phyloP scores from a whole-genome alignment of 495 filamentous ascomycete genomes.

The Penicillium egyptiacum region DNA sequence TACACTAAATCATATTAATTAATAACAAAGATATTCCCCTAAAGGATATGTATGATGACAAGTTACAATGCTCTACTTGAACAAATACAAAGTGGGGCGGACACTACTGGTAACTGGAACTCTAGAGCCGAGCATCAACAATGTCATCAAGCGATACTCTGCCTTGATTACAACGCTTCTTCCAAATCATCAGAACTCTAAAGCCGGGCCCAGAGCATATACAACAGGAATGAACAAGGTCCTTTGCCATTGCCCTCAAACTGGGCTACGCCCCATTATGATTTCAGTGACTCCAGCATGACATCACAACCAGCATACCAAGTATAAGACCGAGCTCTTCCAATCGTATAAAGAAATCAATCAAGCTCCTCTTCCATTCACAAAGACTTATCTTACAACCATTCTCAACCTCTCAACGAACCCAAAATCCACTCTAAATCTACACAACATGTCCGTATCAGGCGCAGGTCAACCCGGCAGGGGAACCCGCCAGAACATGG shows the following conservation, averaged over 20 bases:
- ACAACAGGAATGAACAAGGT: slow-evolving; percentile 2
- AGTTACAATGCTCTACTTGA: background rate
- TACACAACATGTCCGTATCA: slow-evolving; percentile 23
- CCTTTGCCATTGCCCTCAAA: slow-evolving; percentile 15
- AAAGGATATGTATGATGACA: background rate
- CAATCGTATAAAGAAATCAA: background rate
- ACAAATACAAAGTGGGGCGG: slow-evolving; percentile 8
- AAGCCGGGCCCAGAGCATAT: slow-evolving; percentile 15
- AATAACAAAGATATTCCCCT: background rate
- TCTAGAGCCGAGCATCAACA: slow-evolving; percentile 9
- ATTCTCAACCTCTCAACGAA: slow-evolving; percentile 1
- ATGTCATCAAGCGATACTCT: slow-evolving; percentile 15
- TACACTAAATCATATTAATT: background rate
- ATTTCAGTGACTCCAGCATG: slow-evolving; percentile 40
- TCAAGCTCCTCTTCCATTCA: background rate
- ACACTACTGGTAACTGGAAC: slow-evolving; percentile 19
- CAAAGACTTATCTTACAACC: background rate
- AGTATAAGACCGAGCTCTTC: slow-evolving; percentile 22
- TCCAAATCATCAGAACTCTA: slow-evolving; percentile 5
- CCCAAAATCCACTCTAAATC: background rate
- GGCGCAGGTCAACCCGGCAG: slow-evolving; percentile 44
- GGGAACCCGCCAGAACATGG: too few species aligned
- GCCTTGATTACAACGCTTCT: slow-evolving; percentile 21
- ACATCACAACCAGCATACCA: slow-evolving; percentile 30
- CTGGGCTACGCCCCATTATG: slow-evolving; percentile 33